Evolutionary conservation across 2,329 filamentous ascomycete genomes (phyloP).

Genomic region (Lachnellula hyalina): DNA sequence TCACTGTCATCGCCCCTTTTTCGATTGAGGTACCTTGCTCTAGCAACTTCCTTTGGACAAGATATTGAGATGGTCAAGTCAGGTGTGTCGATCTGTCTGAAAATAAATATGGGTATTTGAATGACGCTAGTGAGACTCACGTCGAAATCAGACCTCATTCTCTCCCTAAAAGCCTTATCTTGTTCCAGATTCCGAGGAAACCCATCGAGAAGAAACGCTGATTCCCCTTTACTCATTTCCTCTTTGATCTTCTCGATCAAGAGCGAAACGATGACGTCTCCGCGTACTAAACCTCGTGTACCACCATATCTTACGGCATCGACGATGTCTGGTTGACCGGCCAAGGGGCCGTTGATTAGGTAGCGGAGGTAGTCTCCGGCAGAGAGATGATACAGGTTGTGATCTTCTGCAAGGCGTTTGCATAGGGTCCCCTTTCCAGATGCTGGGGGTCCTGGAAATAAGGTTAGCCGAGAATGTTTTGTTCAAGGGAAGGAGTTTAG

Average conservation of each 20-base stretch:
- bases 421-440: not conserved
- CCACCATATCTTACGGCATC: not conserved
- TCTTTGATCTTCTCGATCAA: not conserved
- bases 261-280: not conserved
- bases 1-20: not conserved
- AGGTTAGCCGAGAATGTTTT: not conserved
- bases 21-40: not conserved
- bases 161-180: not conserved
- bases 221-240: not conserved
- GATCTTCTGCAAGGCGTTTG: not conserved
- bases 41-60: not conserved
- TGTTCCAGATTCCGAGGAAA: slow-evolving; percentile 11
- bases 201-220: slow-evolving; percentile 1
- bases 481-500: not conserved
- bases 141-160: not conserved
- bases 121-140: not conserved
- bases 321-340: not conserved
- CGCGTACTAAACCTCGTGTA: not conserved
- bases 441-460: not conserved
- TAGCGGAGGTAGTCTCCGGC: not conserved
- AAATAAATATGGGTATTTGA: not conserved
- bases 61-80: not conserved
- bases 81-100: not conserved
- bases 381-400: not conserved
- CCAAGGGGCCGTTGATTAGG: not conserved